Percentiles rank a stretch among this genome's conserved stretches.
These are phyloP conservation scores for Erigeron philadelphicus DNA, from an alignment of 140 eudicot genomes.

Conservation along the genomic window DNA sequence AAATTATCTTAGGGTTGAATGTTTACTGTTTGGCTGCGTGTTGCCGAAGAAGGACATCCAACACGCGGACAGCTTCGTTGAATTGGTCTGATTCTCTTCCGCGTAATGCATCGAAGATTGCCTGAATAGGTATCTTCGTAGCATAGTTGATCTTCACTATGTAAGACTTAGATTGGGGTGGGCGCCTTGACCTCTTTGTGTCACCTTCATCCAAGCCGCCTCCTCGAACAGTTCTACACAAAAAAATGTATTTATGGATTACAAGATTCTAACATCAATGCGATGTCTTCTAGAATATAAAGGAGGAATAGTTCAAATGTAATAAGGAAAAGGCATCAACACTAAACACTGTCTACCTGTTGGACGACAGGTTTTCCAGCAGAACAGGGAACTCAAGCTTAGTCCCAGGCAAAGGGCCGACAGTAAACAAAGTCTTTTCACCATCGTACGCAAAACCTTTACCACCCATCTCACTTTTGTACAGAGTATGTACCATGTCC, in stretches of 20 bases:
- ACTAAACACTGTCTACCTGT: constrained; percentile 26
- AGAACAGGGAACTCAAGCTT: constrained; percentile 52
- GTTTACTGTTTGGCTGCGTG: constrained; percentile 61
- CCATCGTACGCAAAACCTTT: constrained; percentile 58
- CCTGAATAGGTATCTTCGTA: constrained; percentile 48
- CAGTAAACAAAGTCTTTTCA: constrained; percentile 47
- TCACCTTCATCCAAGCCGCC: constrained; percentile 31
- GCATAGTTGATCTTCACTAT: constrained; percentile 51
- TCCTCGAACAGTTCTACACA: constrained; percentile 31
- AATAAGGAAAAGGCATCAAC: neutral
- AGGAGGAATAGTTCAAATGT: too few relatives aligned
- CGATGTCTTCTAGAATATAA: too few relatives aligned
- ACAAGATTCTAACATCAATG: neutral
- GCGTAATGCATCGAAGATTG: constrained; percentile 37
- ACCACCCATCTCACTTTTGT: constrained; percentile 38
- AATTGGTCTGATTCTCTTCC: constrained; percentile 49
- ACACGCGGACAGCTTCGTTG: constrained; percentile 47
- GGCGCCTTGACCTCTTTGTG: constrained; percentile 45
- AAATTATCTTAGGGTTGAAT: neutral
- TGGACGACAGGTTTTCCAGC: constrained; percentile 35
- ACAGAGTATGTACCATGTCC: constrained; percentile 37
- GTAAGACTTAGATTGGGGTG: constrained; percentile 35
- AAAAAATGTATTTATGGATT: neutral
- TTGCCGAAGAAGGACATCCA: constrained; percentile 52
- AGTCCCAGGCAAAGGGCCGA: constrained; percentile 46